Evolutionary conservation across 2,329 filamentous ascomycete species (phyloP), one percentile per base, ranked within the genome.

Genomic region (Epichloe hybrida): DNA sequence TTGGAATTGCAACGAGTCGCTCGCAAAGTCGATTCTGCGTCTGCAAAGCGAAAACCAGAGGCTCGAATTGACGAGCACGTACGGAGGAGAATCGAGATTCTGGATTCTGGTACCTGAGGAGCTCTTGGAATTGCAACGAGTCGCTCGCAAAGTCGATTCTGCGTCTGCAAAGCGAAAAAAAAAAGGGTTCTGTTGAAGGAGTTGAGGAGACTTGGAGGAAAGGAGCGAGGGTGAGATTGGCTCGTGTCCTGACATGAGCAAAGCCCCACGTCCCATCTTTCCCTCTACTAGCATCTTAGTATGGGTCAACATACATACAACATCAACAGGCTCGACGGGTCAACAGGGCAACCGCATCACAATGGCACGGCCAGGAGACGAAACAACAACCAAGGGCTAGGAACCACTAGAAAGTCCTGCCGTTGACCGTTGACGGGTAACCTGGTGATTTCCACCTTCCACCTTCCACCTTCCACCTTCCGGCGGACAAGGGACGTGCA

Each of bases 191-290:
- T 27, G 50, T 34, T 44, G 46, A 42, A 31, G 50, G 37, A 52
- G 27, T 37, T 41, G 23, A 41, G 20, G 27, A 37, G 20, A 12
- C 11, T 36, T 8, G 17, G 37, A 37, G 38, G 21, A 37, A 36
- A 35, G 23, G 50, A 37, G 38, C n/a, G 23, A 40, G 23, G 46
- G 31, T 12, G 46, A 46, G 34, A 52, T 49, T 42, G 46, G 17
- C 50, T 38, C 15, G 40, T 42, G 27, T 38, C 49, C 39, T 48
- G 45, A 43, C 49, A 48, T 21, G 20, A 40, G 44, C 44, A 13
- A 20, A 21, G 48, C 34, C 48, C 48, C 48, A 45, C 48, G 40
- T 37, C 48, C 42, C 21, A 20, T 43, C 12, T 27, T 38, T 37
- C 17, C 31, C 34, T 36, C 20, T 27, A 27, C 23, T 27, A 27